Evolutionary conservation across 163 green algal species (phyloP), one percentile per base, ranked within the genome.

Genomic region (Scenedesmus sp.): DNA sequence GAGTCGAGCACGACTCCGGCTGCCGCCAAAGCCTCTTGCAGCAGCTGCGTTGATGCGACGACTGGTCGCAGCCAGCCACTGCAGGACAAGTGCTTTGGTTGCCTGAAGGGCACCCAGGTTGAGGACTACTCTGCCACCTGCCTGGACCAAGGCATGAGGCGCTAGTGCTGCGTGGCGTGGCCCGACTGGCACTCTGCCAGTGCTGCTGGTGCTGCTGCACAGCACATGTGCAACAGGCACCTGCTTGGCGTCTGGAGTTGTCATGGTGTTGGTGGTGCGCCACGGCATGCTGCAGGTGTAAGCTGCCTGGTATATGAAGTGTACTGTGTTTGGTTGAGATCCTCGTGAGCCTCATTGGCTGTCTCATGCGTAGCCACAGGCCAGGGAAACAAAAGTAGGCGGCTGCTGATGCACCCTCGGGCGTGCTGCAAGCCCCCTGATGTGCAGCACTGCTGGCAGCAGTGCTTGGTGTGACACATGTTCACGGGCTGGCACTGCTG

Each of bases 1-100:
- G 73, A 90, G 72, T 7, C 42, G 18, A 90, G 24, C 22, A 35
- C 44, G 4, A 83, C 78, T 5, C 72, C 49, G 15, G 46, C 44
- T 56, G 86, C 49, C 33, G 86, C 86, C 24, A 90, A 90, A 22
- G 43, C 51, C 18, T 81, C 53, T 26, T 90, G 86, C 35, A n/a
- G 37, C 56, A 59, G 20, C n/a, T 90, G 86, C 46, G 40, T 83
- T 24, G 85, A 83, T 70, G 61, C 24, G 35, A 87, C 15, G 4
- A 13, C n/a, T 0, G 24, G 46, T 18, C 26, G 51, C 18, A 87
- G 24, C 33, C 18, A 65, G 12, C 9, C 59, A 20, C 26, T 26
- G 51, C 35, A 42, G 40, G 37, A 51, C 16, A 78, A 40, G 24
- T 87, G 82, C 70, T 78, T 87, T 24, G 24, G 49, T 24, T 87